Evolutionary conservation across 148 eudicot genomes (phyloP).

Genomic region (Mesembryanthemum crystallinum): DNA sequence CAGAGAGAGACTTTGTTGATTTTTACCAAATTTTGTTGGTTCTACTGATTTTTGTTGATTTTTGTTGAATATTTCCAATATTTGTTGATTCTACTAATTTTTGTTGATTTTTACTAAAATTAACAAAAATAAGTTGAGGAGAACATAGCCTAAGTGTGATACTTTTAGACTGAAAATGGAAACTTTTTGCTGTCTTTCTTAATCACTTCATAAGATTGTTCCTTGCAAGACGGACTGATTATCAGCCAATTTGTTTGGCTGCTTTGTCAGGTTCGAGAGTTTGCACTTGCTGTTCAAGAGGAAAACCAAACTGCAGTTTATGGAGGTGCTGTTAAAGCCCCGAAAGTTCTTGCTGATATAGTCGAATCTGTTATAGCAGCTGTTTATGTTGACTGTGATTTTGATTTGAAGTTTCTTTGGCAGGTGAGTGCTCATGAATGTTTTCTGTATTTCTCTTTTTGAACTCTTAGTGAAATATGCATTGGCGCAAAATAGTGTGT

Average conservation of each 20-base stretch:
- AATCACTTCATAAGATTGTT: too few relatives aligned
- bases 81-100: too few relatives aligned
- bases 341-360: conserved; percentile 81
- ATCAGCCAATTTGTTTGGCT: background rate
- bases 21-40: too few relatives aligned
- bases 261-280: conserved; percentile 54
- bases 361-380: conserved; percentile 88
- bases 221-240: too few relatives aligned
- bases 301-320: conserved; percentile 57
- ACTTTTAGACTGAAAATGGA: too few relatives aligned
- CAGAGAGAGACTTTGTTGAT: too few relatives aligned
- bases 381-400: conserved; percentile 58
- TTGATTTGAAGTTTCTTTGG: conserved; percentile 63
- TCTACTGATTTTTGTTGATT: too few relatives aligned
- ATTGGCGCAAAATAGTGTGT: background rate
- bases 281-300: conserved; percentile 54
- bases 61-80: too few relatives aligned
- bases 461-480: background rate
- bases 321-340: conserved; percentile 82
- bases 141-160: too few relatives aligned
- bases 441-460: background rate
- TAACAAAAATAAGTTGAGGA: too few relatives aligned
- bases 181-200: too few relatives aligned
- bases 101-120: too few relatives aligned
- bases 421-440: conserved; percentile 29